These are phyloP conservation scores for Starmerella lactis-condensi DNA, from an alignment of 805 yeast species.

Conservation along the genomic window DNA sequence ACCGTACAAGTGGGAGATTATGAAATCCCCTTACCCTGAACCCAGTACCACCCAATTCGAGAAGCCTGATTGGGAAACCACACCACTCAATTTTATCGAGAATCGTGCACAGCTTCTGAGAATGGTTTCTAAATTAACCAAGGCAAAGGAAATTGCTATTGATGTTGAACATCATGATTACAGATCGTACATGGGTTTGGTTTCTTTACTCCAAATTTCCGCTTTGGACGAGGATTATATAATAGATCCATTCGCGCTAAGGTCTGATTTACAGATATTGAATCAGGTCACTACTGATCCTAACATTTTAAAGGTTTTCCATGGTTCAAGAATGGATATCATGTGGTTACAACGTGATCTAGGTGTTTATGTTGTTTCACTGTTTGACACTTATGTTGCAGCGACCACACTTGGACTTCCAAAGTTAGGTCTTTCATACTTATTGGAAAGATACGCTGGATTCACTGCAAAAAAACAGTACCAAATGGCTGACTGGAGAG, in stretches of 20 bases:
- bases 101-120: conserved; percentile 30
- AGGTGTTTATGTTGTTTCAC: conserved; percentile 72
- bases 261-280: conserved; percentile 49
- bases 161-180: conserved; percentile 94
- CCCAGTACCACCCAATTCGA: conserved; percentile 21
- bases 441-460: conserved; percentile 59
- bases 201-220: conserved; percentile 83
- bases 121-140: conserved; percentile 37
- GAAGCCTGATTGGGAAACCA: conserved; percentile 25
- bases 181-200: conserved; percentile 76
- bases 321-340: conserved; percentile 93
- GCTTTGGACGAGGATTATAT: conserved; percentile 67
- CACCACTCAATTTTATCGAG: conserved; percentile 44
- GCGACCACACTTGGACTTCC: conserved; percentile 63
- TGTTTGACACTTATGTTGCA: conserved; percentile 89
- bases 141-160: conserved; percentile 54
- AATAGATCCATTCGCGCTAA: conserved; percentile 61
- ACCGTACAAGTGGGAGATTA: conserved; percentile 67
- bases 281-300: conserved; percentile 74
- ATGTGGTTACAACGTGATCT: conserved; percentile 92
- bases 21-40: conserved; percentile 49
- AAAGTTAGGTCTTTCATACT: conserved; percentile 63
- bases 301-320: conserved; percentile 63
- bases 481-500: conserved; percentile 93
- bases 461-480: conserved; percentile 85